Conservation (phyloP, 2,329 filamentous ascomycete genomes). For the Zelopaecilomyces penicillatus region DNA sequence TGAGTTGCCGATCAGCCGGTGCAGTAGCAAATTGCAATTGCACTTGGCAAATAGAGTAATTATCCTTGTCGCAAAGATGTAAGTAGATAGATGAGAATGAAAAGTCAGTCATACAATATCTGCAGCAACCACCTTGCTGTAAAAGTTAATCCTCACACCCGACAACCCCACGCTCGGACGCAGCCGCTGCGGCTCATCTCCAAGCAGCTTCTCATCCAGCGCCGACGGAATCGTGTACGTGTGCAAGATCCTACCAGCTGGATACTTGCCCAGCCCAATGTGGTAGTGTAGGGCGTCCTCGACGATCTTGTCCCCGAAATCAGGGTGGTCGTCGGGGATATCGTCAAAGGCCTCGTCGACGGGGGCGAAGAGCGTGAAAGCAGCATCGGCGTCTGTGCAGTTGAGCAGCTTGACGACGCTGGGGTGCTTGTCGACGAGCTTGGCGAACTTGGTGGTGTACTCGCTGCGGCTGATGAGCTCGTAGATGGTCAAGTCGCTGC, state of each 20-base stretch:
- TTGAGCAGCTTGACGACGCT: conserved; percentile 68
- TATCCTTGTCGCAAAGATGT: not conserved
- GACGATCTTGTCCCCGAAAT: conserved; percentile 62
- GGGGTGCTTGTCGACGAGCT: conserved; percentile 64
- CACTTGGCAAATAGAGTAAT: too few relatives aligned
- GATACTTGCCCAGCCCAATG: conserved; percentile 58
- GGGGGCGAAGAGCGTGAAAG: conserved; percentile 77
- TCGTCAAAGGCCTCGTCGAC: conserved; percentile 66
- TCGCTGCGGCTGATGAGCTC: conserved; percentile 68
- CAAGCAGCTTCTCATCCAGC: conserved; percentile 50
- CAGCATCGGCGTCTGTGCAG: conserved; percentile 61
- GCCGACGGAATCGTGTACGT: conserved; percentile 69
- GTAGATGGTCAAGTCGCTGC: conserved; percentile 53
- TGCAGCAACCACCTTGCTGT: conserved; percentile 58
- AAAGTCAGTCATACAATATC: conserved; percentile 52
- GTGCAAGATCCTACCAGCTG: conserved; percentile 55
- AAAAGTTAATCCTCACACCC: conserved; percentile 69
- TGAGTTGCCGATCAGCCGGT: too few relatives aligned
- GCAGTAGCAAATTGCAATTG: too few relatives aligned
- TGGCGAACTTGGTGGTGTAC: conserved; percentile 67
- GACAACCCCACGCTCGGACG: conserved; percentile 53
- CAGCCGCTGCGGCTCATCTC: conserved; percentile 62
- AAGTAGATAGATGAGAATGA: not conserved
- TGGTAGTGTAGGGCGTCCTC: conserved; percentile 69
- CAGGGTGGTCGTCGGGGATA: conserved; percentile 41